Conservation (phyloP, 768 basidiomycete species). For the Lactifluus pinguis region DNA sequence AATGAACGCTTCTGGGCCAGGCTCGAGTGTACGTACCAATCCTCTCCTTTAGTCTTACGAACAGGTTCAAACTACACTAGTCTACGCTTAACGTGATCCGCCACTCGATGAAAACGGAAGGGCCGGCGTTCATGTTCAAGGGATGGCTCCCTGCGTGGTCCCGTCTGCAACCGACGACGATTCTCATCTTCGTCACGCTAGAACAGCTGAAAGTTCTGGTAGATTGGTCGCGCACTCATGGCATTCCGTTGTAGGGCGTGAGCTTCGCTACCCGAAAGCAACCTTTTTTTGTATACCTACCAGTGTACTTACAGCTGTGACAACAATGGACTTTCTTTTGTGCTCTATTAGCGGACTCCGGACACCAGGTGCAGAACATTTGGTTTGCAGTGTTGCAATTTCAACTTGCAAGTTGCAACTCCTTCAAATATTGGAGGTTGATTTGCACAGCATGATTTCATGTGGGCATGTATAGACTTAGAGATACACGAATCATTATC, state of each 20-base stretch:
- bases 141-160: slow-evolving; percentile 88
- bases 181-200: slow-evolving; percentile 77
- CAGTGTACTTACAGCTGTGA: slow-evolving; percentile 6
- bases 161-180: slow-evolving; percentile 78
- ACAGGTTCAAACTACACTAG: slow-evolving; percentile 26
- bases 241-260: slow-evolving; percentile 4
- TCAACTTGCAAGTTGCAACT: background rate
- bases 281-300: slow-evolving; percentile 4
- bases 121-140: slow-evolving; percentile 87
- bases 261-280: background rate
- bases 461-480: slow-evolving; percentile 12
- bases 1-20: slow-evolving; percentile 83
- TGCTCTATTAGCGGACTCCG: background rate
- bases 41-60: background rate
- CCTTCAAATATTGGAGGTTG: background rate
- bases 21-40: slow-evolving; percentile 50
- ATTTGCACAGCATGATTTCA: background rate
- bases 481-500: slow-evolving; percentile 17
- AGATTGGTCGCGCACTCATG: slow-evolving; percentile 37
- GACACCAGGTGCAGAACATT: background rate
- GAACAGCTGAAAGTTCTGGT: slow-evolving; percentile 72
- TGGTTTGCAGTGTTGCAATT: background rate
- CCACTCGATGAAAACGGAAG: slow-evolving; percentile 60
- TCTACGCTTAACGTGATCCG: slow-evolving; percentile 66
- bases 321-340: background rate